Evolutionary conservation across 1,284 basidiomycete species (phyloP).

Genomic region (Irpex sp.): DNA sequence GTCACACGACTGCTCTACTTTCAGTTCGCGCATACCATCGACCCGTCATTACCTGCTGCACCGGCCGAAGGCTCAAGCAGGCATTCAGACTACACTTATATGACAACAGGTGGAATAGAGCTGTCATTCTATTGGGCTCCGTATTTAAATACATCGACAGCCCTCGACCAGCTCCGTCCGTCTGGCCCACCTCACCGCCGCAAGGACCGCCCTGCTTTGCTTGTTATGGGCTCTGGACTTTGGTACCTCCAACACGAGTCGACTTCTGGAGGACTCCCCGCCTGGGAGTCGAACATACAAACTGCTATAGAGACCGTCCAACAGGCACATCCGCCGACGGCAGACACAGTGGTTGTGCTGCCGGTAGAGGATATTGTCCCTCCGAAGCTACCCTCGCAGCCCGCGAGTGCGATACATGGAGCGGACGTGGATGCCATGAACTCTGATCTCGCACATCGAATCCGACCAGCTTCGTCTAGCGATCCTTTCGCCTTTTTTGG

Average conservation of each 20-base stretch:
- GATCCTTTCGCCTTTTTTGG: slow-evolving; percentile 29
- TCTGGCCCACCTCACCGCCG: slow-evolving; percentile 1
- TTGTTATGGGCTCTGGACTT: slow-evolving; percentile 81
- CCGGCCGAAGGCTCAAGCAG: slow-evolving; percentile 58
- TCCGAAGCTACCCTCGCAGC: slow-evolving; percentile 59
- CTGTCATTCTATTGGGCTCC: slow-evolving; percentile 80
- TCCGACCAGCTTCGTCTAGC: slow-evolving; percentile 37
- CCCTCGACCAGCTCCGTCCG: slow-evolving; percentile 34
- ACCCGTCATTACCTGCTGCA: slow-evolving; percentile 50
- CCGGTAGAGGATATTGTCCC: slow-evolving; percentile 69
- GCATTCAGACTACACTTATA: slow-evolving; percentile 59
- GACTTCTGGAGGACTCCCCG: slow-evolving; percentile 66
- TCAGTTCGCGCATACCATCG: slow-evolving; percentile 59
- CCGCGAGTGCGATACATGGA: slow-evolving; percentile 64
- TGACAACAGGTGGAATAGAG: slow-evolving; percentile 38
- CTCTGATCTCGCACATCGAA: slow-evolving; percentile 71
- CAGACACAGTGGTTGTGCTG: slow-evolving; percentile 72
- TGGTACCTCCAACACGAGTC: slow-evolving; percentile 81
- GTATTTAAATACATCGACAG: slow-evolving; percentile 70
- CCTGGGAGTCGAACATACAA: slow-evolving; percentile 77
- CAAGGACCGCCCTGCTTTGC: slow-evolving; percentile 47
- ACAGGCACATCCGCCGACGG: slow-evolving; percentile 36
- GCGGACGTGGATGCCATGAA: slow-evolving; percentile 88
- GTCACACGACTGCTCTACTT: slow-evolving; percentile 79
- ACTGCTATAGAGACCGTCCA: slow-evolving; percentile 51